Evolutionary conservation across 2,329 filamentous ascomycete species (phyloP), one percentile per base, ranked within the genome.

Genomic region (Beauveria varroae): DNA sequence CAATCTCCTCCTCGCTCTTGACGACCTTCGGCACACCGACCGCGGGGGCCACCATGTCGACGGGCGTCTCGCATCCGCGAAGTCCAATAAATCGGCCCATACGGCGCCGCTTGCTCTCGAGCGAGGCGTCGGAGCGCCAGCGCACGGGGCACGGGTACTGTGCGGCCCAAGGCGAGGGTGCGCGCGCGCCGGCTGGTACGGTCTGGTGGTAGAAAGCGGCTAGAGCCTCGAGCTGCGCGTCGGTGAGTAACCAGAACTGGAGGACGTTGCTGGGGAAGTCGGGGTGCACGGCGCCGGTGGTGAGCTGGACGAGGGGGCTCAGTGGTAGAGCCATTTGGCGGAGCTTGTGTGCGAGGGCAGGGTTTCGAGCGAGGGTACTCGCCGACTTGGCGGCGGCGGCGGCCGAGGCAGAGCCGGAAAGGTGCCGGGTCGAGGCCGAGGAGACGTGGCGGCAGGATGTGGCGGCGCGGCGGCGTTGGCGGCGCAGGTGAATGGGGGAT

Each of bases 51-150:
- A 24, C 37, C 5, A 22, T 59, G 57, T 63, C 53, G 28, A 68
- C 63, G 10, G 77, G 76, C 20, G 70, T 71, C 44, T 79, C 75
- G 64, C 78, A 79, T 2, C 86, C 88, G 56, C 84, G 75, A 61
- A 92, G 75, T 14, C 89, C 89, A 69, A 91, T 90, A 66, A 92
- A 92, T 66, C 83, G 79, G 51, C 88, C 89, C 69, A 91, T 84
- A 74, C 86, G 86, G 64, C 88, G 78, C 64, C 88, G 79, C 78
- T 92, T 92, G 70, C 92, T 81, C 71, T 86, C 83, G 28, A 86
- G 71, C 2, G 77, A 73, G 63, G 85, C 71, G 63, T 79, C 74
- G 5, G 73, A 72, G 2, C 73, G 71, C 88, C 88, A 91, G 58
- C 77, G 73, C 69, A 92, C 82, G n/a, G 83, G 85, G 65, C 84